Evolutionary conservation across 306 rosid species (phyloP).

Genomic region (Malus sylvestris): DNA sequence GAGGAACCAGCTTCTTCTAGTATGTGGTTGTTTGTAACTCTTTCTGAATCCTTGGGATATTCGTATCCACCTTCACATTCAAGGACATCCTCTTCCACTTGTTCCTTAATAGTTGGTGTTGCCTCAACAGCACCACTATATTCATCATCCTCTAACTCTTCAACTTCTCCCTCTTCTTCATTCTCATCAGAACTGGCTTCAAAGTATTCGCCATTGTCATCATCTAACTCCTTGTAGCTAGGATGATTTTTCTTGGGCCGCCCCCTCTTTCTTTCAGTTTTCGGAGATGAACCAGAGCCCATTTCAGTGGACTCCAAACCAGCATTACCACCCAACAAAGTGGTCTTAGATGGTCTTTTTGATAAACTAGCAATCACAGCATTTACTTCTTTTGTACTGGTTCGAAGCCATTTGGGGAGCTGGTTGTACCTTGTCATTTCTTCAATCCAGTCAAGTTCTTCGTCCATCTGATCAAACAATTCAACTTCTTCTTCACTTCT

Average conservation of each 20-base stretch:
- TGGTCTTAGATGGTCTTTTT: slow-evolving; percentile 64
- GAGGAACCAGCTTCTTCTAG: slow-evolving; percentile 71
- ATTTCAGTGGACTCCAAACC: slow-evolving; percentile 58
- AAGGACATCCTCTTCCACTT: slow-evolving; percentile 53
- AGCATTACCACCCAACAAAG: slow-evolving; percentile 44
- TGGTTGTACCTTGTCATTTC: slow-evolving; percentile 81
- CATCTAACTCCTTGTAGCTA: slow-evolving; percentile 83
- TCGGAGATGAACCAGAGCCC: slow-evolving; percentile 62
- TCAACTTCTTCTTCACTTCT: slow-evolving; percentile 83
- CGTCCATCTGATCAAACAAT: slow-evolving; percentile 95
- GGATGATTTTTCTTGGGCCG: slow-evolving; percentile 65
- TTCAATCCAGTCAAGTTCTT: slow-evolving; percentile 85
- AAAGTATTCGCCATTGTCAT: slow-evolving; percentile 68
- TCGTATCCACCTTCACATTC: slow-evolving; percentile 51
- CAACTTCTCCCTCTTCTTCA: slow-evolving; percentile 85
- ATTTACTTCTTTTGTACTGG: slow-evolving; percentile 71
- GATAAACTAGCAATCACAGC: slow-evolving; percentile 64
- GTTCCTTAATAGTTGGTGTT: slow-evolving; percentile 51
- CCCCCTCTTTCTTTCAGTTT: slow-evolving; percentile 73
- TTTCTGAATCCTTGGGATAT: slow-evolving; percentile 50
- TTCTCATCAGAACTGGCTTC: slow-evolving; percentile 89
- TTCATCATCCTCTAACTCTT: slow-evolving; percentile 82
- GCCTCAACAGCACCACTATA: slow-evolving; percentile 59
- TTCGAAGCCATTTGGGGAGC: slow-evolving; percentile 91
- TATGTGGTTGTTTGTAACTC: slow-evolving; percentile 37